Evolutionary conservation across 768 basidiomycete genomes (phyloP), one percentile per base, ranked within the genome.

Genomic region (Suillus paluster): DNA sequence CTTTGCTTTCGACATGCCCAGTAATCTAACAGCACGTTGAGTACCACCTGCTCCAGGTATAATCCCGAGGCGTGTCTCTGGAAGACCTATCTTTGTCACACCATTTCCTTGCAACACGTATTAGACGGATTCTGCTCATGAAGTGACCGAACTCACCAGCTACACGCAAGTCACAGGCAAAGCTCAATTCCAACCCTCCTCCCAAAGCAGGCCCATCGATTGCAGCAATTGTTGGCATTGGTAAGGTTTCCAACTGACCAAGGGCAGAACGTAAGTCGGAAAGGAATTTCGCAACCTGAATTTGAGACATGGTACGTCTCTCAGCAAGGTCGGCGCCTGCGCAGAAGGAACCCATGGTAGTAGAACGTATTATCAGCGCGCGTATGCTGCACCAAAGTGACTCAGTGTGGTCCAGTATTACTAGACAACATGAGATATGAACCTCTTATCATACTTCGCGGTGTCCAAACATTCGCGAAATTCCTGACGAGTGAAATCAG

Each of bases 171-270:
- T 98, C 95, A 76, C 94, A 97, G 3, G 93, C 90, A 58, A 98
- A 81, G 61, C 89, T 83, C 61, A 97, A 75, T 74, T 98, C 95
- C 33, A 95, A 81, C 2, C 95, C 95, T n/a, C 95, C 95, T 11
- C 95, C 95, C 0, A 98, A 81, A 10, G 95, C 95, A 21, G 92
- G 93, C 0, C 95, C 95, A 71, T 97, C 95, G 45, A 98, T 91
- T 5, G 95, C 94, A 39, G 91, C 91, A 60, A 97, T 91, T 17
- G 94, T 96, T 4, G 95, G 95, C 79, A 96, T 85, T 6, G 91
- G 90, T 38, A 97, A 78, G 44, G 81, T 79, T 76, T 95, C 94
- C n/a, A 98, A 83, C 68, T 84, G 85, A 33, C 83, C 81, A 44
- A 98, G 75, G 10, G 92, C 84, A 42, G 80, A 78, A 33, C 95